phyloP scores from a whole-genome alignment of 83 land plant genomes.

The Thuja plicata region DNA sequence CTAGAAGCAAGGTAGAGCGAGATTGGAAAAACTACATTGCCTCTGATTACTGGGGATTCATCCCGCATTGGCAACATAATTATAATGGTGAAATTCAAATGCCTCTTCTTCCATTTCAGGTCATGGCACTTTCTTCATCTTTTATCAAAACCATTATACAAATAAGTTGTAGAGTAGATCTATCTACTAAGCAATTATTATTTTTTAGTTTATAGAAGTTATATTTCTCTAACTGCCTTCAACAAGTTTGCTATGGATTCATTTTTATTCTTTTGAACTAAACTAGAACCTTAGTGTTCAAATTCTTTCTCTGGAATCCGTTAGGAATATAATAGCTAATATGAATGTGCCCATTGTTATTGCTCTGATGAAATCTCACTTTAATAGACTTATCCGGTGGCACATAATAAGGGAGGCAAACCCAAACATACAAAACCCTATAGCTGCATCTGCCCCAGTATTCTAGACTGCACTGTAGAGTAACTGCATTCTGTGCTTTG shows the following conservation, averaged over 20 bases:
- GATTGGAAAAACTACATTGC: slow-evolving; percentile 17
- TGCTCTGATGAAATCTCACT: background rate
- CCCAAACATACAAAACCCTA: background rate
- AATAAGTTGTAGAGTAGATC: background rate
- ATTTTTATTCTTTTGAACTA: background rate
- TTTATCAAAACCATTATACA: background rate
- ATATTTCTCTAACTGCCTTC: background rate
- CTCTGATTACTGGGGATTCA: slow-evolving; percentile 51
- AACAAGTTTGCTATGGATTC: background rate
- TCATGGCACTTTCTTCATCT: slow-evolving; percentile 6
- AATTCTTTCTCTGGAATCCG: background rate
- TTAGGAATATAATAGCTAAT: background rate
- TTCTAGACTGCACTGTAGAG: background rate
- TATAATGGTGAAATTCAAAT: slow-evolving; percentile 6
- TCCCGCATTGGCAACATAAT: slow-evolving; percentile 24
- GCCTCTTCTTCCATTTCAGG: slow-evolving; percentile 30
- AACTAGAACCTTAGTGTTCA: background rate
- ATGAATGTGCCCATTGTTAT: background rate
- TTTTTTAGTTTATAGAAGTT: background rate
- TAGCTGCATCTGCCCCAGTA: background rate
- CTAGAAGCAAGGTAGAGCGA: slow-evolving; percentile 22
- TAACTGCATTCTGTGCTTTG: background rate
- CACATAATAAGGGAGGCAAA: background rate
- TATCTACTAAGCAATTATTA: background rate
- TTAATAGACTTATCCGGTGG: no score